Conservation (phyloP, 2,329 filamentous ascomycete species). For the Phoma sp. region DNA sequence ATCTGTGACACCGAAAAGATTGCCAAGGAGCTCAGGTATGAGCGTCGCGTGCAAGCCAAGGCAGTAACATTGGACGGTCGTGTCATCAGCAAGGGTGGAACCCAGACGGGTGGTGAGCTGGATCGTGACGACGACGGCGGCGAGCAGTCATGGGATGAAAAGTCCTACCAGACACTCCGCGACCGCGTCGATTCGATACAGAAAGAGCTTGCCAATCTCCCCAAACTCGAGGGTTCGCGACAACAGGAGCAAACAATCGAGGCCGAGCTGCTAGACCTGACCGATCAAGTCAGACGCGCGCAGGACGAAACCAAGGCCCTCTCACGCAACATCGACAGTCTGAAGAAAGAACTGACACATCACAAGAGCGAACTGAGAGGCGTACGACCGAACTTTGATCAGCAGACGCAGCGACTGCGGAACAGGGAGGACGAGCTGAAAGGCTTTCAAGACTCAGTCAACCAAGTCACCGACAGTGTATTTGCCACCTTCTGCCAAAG, state of each 20-base stretch:
- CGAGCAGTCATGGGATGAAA: conserved; percentile 86
- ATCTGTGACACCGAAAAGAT: conserved; percentile 88
- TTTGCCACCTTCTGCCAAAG: conserved; percentile 85
- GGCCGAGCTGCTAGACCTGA: conserved; percentile 78
- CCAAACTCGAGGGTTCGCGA: conserved; percentile 76
- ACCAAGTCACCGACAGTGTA: conserved; percentile 84
- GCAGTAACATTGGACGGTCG: conserved; percentile 95
- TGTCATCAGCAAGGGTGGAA: conserved; percentile 93
- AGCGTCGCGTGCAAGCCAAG: conserved; percentile 84
- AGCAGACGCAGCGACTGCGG: conserved; percentile 73
- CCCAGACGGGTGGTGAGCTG: conserved; percentile 94
- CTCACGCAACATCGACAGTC: conserved; percentile 82
- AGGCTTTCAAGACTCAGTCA: conserved; percentile 68
- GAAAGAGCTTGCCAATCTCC: conserved; percentile 79
- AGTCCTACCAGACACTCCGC: conserved; percentile 84
- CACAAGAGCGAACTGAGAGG: conserved; percentile 76
- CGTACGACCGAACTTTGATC: conserved; percentile 76
- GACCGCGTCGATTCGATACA: conserved; percentile 76
- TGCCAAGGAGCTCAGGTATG: conserved; percentile 89
- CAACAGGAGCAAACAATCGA: conserved; percentile 81
- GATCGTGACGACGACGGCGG: conserved; percentile 68
- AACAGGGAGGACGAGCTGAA: conserved; percentile 64
- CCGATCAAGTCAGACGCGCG: conserved; percentile 74
- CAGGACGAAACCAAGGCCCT: conserved; percentile 79
- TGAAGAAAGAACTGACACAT: conserved; percentile 79